Evolutionary conservation across 2,329 filamentous ascomycete genomes (phyloP), one percentile per base, ranked within the genome.

Genomic region (Huntiella omanensis): DNA sequence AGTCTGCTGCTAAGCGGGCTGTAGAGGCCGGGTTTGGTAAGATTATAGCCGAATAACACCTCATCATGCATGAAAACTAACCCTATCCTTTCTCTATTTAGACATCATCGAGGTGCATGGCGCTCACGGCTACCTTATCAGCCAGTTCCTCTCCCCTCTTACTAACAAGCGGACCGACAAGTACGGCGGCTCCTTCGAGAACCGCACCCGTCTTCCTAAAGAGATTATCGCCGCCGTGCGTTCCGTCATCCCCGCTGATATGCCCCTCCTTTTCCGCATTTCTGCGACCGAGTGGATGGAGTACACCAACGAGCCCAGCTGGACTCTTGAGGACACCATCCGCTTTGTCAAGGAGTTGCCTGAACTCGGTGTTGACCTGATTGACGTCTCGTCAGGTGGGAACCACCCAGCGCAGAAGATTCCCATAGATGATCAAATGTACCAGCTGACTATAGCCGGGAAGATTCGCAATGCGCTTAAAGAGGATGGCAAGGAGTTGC

Each of bases 381-480:
- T 94, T 28, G 87, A 95, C 58, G 75, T 93, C 48, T 85, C 78
- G 54, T 78, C 77, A 1, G 83, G 77, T 33, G 87, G 83, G 35
- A 81, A 83, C 57, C 71, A 76, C 57, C 60, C 66, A 33, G 58
- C 61, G 39, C 77, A 82, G 57, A 65, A 75, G 57, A 73, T 84
- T 52, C 60, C 71, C 16, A 55, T 68, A 10, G 70, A 73, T 40
- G 71, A 75, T 48, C 75, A 77, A 1, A 73, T 70, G 36, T 88
- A 83, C 66, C 86, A 93, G 65, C 70, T 77, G 13, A 73, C 77
- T 36, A 74, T 91, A 46, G 80, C 84, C 0, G 73, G 75, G 40
- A 66, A 69, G 32, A 74, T 92, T 51, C 83, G 88, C 57, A 67
- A 77, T 52, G 80, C 73, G 6, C 40, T 85, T 65, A 57, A 56